Percentiles rank a stretch among this genome's conserved stretches.
phyloP scores from a whole-genome alignment of 1,284 basidiomycete genomes.

The Athelia psychrophila region DNA sequence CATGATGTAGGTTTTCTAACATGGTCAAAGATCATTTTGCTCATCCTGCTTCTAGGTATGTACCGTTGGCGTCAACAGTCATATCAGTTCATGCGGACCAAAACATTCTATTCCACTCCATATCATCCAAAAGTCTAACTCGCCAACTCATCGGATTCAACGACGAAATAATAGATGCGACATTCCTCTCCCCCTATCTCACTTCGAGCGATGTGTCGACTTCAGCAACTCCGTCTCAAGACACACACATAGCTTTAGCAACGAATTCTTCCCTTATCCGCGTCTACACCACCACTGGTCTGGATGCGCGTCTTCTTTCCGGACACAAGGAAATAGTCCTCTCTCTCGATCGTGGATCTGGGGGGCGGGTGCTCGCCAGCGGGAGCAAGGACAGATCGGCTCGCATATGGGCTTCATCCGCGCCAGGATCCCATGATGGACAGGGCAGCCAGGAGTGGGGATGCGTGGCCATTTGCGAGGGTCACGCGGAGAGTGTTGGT shows the following conservation, averaged over 20 bases:
- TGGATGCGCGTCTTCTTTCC: constrained; percentile 80
- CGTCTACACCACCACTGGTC: constrained; percentile 71
- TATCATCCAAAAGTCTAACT: constrained; percentile 57
- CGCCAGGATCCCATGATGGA: constrained; percentile 10
- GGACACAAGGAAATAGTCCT: constrained; percentile 94
- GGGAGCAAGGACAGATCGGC: constrained; percentile 93
- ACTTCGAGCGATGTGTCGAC: constrained; percentile 3
- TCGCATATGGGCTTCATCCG: constrained; percentile 77
- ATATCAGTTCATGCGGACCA: constrained; percentile 95
- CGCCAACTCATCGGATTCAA: constrained; percentile 97
- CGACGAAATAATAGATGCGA: constrained; percentile 93
- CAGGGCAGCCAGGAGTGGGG: constrained; percentile 55
- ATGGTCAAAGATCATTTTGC: constrained; percentile 8
- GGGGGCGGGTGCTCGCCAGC: constrained; percentile 77
- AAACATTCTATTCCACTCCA: constrained; percentile 89
- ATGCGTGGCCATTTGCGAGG: constrained; percentile 88
- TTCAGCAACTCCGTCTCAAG: constrained; percentile 27
- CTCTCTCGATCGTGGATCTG: constrained; percentile 69
- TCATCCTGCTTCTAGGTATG: constrained; percentile 8
- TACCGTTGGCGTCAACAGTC: constrained; percentile 61
- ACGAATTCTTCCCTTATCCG: constrained; percentile 95
- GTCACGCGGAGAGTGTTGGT: constrained; percentile 93
- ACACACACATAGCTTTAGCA: constrained; percentile 86
- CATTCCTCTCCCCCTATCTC: constrained; percentile 60
- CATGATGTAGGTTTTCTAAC: constrained; percentile 53